A percentile compares a stretch with the other conserved stretches of the same genome.
Evolutionary conservation across 2,329 filamentous ascomycete genomes (phyloP).

Genomic region (Fusarium multiceps): DNA sequence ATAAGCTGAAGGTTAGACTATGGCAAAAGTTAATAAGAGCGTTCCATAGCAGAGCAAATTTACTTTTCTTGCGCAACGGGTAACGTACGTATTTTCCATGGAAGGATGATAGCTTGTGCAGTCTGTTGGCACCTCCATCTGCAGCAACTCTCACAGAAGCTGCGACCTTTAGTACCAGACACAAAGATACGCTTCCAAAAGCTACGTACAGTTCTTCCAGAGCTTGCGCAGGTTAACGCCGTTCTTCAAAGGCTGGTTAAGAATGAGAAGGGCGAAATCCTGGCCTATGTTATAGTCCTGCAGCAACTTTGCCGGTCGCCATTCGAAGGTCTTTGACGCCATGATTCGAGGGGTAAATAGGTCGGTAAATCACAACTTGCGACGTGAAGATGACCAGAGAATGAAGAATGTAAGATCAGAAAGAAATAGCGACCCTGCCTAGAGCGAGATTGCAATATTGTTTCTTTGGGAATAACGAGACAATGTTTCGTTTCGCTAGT

Average conservation of each 20-base stretch:
- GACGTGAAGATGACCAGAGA: background rate
- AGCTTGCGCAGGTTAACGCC: conserved; percentile 60
- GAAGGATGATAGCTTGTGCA: conserved; percentile 63
- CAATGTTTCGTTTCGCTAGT: conserved; percentile 2
- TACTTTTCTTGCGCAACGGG: background rate
- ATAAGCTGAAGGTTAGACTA: conserved; percentile 75
- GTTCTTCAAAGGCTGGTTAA: conserved; percentile 63
- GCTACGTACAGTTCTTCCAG: conserved; percentile 60
- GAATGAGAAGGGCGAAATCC: conserved; percentile 60
- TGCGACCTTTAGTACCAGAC: conserved; percentile 49
- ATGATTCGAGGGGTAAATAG: conserved; percentile 24
- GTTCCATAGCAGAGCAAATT: background rate
- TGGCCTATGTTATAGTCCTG: conserved; percentile 49
- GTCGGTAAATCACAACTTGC: background rate
- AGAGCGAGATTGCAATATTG: conserved; percentile 4
- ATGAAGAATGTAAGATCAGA: background rate
- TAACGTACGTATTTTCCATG: conserved; percentile 57
- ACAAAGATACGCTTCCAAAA: background rate
- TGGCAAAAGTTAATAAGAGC: conserved; percentile 8
- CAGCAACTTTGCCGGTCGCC: conserved; percentile 54
- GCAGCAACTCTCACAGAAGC: conserved; percentile 80
- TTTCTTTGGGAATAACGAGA: conserved; percentile 2
- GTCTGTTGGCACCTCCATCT: conserved; percentile 88
- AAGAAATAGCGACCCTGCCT: background rate
- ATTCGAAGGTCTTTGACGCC: conserved; percentile 50